Base-by-base conservation (phyloP, 2,329 filamentous ascomycete species). In the Arthrobotrys conoides region DNA sequence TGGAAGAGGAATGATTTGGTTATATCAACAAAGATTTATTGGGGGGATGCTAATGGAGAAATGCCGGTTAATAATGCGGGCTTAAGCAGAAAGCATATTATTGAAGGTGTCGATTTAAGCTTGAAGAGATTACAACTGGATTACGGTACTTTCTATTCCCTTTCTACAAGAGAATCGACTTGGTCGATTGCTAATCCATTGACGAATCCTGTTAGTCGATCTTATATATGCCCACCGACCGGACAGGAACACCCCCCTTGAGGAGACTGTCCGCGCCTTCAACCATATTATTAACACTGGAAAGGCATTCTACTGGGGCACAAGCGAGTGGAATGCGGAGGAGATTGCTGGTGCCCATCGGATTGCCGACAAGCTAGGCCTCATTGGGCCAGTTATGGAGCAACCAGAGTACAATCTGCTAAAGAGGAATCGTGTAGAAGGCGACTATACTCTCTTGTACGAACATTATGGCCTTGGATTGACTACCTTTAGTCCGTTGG, bases 261-360 rank as follows among this genome's bases (percentile, higher is more conserved):
- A 91, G 83, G 91, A 92, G 85, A 89, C 88, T 1, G 90, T 92
- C 44, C 88, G 90, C 67, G 90, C 88, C 67, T 92, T 93, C 86
- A 92, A 92, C 85, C 87, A 91, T 83, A 84, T 92, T 67, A 91
- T 93, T 83, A 86, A 90, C 83, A 87, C 86, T 0, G 91, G 91
- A 80, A 90, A 91, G 84, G 89, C 89, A 1, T 88, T 92, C 80
- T 91, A 92, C 86, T 91, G 90, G 90, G 90, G 90, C 49, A 92
- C 90, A 0, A 91, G 89, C 0, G 89, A 91, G 83, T 92, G 90
- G 90, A 87, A 86, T 77, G 89, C 90, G 51, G 87, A 88, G 75
- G 90, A 91, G 85, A 91, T 92, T 82, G 87, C 88, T 5, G 87
- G 89, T 73, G 90, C 90, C 0, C 89, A 88, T 86, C 85, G 88